These are phyloP conservation scores for Gonium pectorale DNA, from an alignment of 139 green algal genomes.

Conservation along the genomic window DNA sequence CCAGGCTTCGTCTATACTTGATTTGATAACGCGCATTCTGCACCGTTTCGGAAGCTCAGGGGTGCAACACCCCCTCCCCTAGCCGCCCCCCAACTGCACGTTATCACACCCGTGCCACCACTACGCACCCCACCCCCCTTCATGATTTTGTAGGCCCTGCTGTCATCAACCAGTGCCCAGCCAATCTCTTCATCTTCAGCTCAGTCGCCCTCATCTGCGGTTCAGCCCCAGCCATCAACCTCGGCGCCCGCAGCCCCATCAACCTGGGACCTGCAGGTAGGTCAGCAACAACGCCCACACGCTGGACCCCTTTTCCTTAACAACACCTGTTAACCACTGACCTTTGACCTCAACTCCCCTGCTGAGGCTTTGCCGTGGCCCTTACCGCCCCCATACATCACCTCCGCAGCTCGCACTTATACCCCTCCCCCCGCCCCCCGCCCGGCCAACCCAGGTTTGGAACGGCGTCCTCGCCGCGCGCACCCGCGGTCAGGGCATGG, in stretches of 20 bases:
- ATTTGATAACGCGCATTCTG: not conserved
- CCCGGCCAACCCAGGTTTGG: not conserved
- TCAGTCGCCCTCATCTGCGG: not conserved
- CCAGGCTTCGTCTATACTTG: not conserved
- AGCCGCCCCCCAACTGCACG: no score
- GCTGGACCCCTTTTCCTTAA: no score
- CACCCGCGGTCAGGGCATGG: not conserved
- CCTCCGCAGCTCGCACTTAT: no score
- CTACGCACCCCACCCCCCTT: not conserved
- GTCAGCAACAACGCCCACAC: no score
- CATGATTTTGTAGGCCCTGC: not conserved
- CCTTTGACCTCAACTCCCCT: not conserved
- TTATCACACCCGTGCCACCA: not conserved
- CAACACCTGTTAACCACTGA: no score
- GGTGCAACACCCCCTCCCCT: not conserved
- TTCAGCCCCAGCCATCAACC: not conserved
- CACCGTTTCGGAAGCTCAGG: not conserved
- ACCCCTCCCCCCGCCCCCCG: not conserved
- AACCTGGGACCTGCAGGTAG: constrained; percentile 15
- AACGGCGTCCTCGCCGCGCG: constrained; percentile 14
- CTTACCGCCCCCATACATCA: not conserved
- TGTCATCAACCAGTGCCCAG: not conserved
- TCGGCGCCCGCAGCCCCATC: not conserved
- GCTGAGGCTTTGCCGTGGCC: not conserved
- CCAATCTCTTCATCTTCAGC: not conserved